phyloP scores from a whole-genome alignment of 2,329 filamentous ascomycete species.

The Sarocladiaceae sp. region DNA sequence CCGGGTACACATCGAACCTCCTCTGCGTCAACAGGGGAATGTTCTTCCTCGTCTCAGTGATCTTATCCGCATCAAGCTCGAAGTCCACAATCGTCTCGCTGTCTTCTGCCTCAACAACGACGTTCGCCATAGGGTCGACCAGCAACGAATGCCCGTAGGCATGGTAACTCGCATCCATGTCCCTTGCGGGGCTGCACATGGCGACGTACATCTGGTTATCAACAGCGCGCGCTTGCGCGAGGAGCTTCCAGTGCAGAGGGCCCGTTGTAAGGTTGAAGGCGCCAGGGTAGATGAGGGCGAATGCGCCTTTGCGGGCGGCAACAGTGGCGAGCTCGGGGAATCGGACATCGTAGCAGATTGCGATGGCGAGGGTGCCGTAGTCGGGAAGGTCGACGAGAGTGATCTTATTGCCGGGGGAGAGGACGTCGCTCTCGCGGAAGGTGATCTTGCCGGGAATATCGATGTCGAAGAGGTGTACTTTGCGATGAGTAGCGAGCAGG shows the following conservation, averaged over 20 bases:
- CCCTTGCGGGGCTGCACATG: conserved; percentile 83
- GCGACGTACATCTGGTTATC: conserved; percentile 95
- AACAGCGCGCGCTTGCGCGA: conserved; percentile 74
- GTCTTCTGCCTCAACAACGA: conserved; percentile 76
- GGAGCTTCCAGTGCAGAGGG: conserved; percentile 82
- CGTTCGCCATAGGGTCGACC: conserved; percentile 76
- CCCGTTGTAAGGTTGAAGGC: conserved; percentile 96
- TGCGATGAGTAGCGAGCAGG: conserved; percentile 84
- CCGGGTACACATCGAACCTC: conserved; percentile 91
- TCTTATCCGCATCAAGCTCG: conserved; percentile 60
- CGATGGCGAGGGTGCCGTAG: conserved; percentile 80
- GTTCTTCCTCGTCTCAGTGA: conserved; percentile 69
- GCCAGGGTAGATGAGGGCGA: conserved; percentile 87
- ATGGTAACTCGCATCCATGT: conserved; percentile 70
- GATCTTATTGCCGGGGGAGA: conserved; percentile 77
- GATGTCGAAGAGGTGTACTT: conserved; percentile 96
- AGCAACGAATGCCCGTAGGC: conserved; percentile 91
- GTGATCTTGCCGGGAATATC: conserved; percentile 92
- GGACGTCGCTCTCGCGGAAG: conserved; percentile 85
- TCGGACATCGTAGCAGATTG: conserved; percentile 96
- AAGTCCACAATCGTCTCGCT: conserved; percentile 68
- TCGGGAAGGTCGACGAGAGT: conserved; percentile 82
- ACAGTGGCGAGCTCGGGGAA: conserved; percentile 92
- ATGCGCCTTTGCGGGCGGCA: conserved; percentile 78
- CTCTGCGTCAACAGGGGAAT: conserved; percentile 83